A percentile compares a stretch with the other conserved stretches of the same genome.
Conservation (phyloP, 495 filamentous ascomycete species). For the Stereocaulon alpinum region DNA sequence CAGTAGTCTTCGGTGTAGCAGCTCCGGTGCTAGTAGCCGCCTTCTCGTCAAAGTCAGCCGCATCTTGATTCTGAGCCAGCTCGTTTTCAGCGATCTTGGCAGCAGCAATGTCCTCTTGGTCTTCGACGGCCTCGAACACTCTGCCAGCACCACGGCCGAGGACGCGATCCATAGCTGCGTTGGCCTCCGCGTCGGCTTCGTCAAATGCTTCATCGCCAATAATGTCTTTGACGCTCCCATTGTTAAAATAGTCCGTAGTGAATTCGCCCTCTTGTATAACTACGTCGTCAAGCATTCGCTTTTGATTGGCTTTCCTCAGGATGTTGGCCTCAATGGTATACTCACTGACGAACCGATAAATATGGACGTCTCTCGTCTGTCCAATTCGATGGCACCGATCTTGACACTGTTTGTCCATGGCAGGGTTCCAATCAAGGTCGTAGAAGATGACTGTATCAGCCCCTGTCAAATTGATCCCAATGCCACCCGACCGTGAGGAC, state of each 20-base stretch:
- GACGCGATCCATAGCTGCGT: slow-evolving; percentile 78
- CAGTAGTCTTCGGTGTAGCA: slow-evolving; percentile 29
- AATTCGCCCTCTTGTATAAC: slow-evolving; percentile 99
- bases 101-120: slow-evolving; percentile 80
- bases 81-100: slow-evolving; percentile 84
- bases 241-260: slow-evolving; percentile 94
- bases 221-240: slow-evolving; percentile 60
- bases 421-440: slow-evolving; percentile 98
- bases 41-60: slow-evolving; percentile 82
- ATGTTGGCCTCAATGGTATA: slow-evolving; percentile 99
- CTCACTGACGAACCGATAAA: slow-evolving; percentile 94
- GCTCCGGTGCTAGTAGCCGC: slow-evolving; percentile 32
- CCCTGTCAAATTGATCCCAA: slow-evolving; percentile 94
- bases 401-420: slow-evolving; percentile 99
- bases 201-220: slow-evolving; percentile 48
- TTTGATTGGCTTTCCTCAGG: slow-evolving; percentile 89
- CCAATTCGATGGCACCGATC: slow-evolving; percentile 97
- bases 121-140: slow-evolving; percentile 80
- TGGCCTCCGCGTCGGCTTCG: slow-evolving; percentile 50
- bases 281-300: slow-evolving; percentile 93
- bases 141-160: slow-evolving; percentile 47
- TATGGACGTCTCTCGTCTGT: slow-evolving; percentile 95
- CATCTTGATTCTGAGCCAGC: slow-evolving; percentile 67
- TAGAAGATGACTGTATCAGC: slow-evolving; percentile 99
- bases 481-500: slow-evolving; percentile 83